Base-by-base conservation (phyloP, 495 filamentous ascomycete species). In the Neurospora terricola region DNA sequence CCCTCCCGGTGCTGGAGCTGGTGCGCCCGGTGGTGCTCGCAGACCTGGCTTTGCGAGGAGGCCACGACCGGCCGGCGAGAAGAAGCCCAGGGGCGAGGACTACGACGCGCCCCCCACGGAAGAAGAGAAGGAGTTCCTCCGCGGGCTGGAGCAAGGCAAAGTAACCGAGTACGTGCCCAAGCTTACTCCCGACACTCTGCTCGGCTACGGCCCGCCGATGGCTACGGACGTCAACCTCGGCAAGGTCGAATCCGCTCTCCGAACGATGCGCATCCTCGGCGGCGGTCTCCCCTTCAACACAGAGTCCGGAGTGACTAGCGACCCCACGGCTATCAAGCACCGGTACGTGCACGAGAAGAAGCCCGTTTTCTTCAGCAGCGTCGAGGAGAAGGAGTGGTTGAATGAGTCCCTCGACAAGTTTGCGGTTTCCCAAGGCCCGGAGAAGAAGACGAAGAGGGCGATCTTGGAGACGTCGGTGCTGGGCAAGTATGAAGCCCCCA, bases 301-400 rank as follows among this genome's bases (percentile, higher is more conserved):
- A 7, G 74, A 76, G 18, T 70, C 72, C 5, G 75, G 73, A 37
- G 75, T 76, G 21, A 81, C 80, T 21, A 71, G 70, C 40, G 78
- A 79, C 59, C 6, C 69, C 21, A 71, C 48, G 70, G 75, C 40
- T 16, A 30, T 73, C 3, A 30, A 48, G 18, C 66, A 73, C 38
- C 72, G 77, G n/a, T 76, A 76, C 42, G 27, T 38, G 34, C 38
- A 62, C 18, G 71, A 76, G 66, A 74, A 73, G 76, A 74, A 77
- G 75, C 78, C 79, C 1, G 38, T 82, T 4, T 82, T 82, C 16
- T 75, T 82, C 71, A 78, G 78, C 74, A 76, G 72, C 23, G 18
- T 70, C 8, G 77, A 66, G 45, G 78, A 86, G 78, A 80, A 78
- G 77, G 76, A 62, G 23, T 81, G 78, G 92, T 30, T 79, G 48